These are phyloP conservation scores for Artemisia annua DNA, from an alignment of 129 eudicot species.

Conservation along the genomic window DNA sequence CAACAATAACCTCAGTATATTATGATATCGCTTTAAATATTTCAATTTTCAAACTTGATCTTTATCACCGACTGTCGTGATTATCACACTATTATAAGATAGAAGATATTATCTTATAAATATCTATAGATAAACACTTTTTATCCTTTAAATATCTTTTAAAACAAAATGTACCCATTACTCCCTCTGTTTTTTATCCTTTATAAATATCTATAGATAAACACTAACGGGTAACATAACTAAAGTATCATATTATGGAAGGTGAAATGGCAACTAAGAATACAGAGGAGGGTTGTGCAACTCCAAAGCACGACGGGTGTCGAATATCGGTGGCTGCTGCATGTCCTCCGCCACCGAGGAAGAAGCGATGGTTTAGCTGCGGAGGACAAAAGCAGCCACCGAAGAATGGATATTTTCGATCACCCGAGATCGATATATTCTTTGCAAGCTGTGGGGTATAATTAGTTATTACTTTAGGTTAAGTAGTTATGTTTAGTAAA, in stretches of 20 bases:
- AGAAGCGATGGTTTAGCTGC: slow-evolving; percentile 22
- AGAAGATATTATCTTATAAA: no score
- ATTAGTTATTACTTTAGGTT: background rate
- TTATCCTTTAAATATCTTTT: background rate
- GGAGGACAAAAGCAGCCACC: slow-evolving; percentile 22
- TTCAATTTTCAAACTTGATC: no score
- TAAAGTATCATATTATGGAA: slow-evolving; percentile 8
- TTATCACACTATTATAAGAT: no score
- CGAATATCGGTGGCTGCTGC: slow-evolving; percentile 19
- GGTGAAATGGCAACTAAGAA: background rate
- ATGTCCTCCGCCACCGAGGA: slow-evolving; percentile 35
- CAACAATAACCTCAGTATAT: no score
- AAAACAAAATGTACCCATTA: background rate
- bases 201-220: slow-evolving; percentile 15
- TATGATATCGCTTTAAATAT: no score
- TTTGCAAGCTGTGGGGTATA: slow-evolving; percentile 9
- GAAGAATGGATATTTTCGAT: slow-evolving; percentile 25
- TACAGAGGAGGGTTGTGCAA: slow-evolving; percentile 14
- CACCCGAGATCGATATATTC: slow-evolving; percentile 29
- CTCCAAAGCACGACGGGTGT: slow-evolving; percentile 25
- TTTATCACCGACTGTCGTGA: no score
- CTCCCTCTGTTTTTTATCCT: slow-evolving; percentile 9
- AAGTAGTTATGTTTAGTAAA: background rate
- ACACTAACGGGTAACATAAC: no score
- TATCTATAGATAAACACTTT: no score